phyloP scores from a whole-genome alignment of 2,329 filamentous ascomycete genomes.

The Sphaceloma murrayae region DNA sequence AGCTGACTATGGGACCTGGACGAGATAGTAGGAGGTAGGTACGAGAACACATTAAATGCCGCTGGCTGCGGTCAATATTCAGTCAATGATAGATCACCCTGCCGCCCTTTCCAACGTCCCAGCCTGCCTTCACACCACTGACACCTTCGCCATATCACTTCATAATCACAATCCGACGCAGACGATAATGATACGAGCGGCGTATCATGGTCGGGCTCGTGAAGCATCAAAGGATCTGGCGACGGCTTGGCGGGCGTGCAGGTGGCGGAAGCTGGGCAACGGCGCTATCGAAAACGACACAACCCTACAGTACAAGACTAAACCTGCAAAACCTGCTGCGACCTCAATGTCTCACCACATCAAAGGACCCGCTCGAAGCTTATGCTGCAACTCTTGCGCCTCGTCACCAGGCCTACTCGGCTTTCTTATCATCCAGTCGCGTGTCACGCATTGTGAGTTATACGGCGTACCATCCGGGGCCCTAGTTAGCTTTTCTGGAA shows the following conservation, averaged over 20 bases:
- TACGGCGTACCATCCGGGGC: too few relatives aligned
- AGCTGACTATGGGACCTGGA: too few relatives aligned
- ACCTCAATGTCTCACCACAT: slow-evolving; percentile 3
- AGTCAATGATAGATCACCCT: too few relatives aligned
- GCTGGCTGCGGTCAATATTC: too few relatives aligned
- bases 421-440: background rate
- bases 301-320: background rate
- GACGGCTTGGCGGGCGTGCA: background rate
- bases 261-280: slow-evolving; percentile 5
- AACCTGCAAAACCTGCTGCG: background rate
- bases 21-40: too few relatives aligned
- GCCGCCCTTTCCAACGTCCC: too few relatives aligned
- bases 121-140: too few relatives aligned
- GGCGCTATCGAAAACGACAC: slow-evolving; percentile 1
- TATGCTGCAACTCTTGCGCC: background rate
- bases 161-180: too few relatives aligned
- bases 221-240: slow-evolving; percentile 3
- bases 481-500: too few relatives aligned
- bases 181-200: background rate
- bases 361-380: background rate
- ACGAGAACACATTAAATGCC: too few relatives aligned
- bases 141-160: too few relatives aligned
- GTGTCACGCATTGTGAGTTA: background rate
- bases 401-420: background rate
- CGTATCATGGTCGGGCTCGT: background rate